These are phyloP conservation scores for Teunomyces atbi DNA, from an alignment of 805 yeast genomes.

Conservation along the genomic window DNA sequence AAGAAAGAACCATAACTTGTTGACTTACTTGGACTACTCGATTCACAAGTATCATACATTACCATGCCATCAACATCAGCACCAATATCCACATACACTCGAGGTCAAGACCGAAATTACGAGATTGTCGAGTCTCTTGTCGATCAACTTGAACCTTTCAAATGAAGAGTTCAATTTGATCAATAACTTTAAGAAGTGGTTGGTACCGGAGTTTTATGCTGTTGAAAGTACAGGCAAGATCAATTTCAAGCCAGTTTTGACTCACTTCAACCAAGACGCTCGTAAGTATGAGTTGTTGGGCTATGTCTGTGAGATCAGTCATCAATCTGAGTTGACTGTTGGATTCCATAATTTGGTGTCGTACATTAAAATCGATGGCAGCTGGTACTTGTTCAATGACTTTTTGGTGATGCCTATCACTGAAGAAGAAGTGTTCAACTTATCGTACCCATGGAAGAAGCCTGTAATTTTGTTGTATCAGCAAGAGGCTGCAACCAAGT, in stretches of 20 bases:
- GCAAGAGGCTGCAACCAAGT: slow-evolving; percentile 47
- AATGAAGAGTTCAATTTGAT: slow-evolving; percentile 55
- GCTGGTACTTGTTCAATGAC: slow-evolving; percentile 89
- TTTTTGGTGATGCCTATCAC: slow-evolving; percentile 77
- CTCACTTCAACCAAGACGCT: slow-evolving; percentile 28
- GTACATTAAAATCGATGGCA: slow-evolving; percentile 46
- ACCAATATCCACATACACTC: slow-evolving; percentile 32
- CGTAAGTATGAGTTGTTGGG: slow-evolving; percentile 64
- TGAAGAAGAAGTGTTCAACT: slow-evolving; percentile 74
- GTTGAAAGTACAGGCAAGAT: slow-evolving; percentile 34
- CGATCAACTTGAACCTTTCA: slow-evolving; percentile 56
- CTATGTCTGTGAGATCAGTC: slow-evolving; percentile 64
- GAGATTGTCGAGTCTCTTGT: slow-evolving; percentile 63
- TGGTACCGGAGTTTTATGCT: slow-evolving; percentile 57
- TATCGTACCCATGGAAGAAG: slow-evolving; percentile 76
- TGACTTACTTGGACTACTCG: slow-evolving; percentile 61
- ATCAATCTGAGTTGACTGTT: slow-evolving; percentile 33
- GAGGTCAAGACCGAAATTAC: slow-evolving; percentile 52
- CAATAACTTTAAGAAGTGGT: slow-evolving; percentile 53
- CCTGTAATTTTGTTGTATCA: slow-evolving; percentile 74
- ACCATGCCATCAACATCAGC: slow-evolving; percentile 49
- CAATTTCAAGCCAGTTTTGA: slow-evolving; percentile 32
- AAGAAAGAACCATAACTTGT: slow-evolving; percentile 14
- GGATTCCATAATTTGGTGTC: slow-evolving; percentile 62
- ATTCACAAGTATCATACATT: slow-evolving; percentile 51